phyloP scores from a whole-genome alignment of 2,329 filamentous ascomycete genomes.

The Grosmannia serpens region DNA sequence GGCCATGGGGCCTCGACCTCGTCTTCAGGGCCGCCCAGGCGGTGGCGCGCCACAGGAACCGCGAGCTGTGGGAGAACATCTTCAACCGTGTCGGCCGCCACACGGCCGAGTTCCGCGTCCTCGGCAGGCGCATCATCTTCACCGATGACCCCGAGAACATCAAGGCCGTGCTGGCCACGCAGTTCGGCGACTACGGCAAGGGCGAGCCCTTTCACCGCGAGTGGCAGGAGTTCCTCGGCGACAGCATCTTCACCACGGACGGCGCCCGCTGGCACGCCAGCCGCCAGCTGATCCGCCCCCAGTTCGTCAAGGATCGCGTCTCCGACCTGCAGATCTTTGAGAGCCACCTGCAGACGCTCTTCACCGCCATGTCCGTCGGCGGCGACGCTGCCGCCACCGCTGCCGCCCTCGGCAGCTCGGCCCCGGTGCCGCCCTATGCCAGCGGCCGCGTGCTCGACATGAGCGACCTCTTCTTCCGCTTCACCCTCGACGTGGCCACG shows the following conservation, averaged over 20 bases:
- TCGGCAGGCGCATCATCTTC: conserved; percentile 52
- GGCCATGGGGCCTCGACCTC: conserved; percentile 49
- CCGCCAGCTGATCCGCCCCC: conserved; percentile 71
- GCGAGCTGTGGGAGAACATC: conserved; percentile 47
- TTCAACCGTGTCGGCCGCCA: conserved; percentile 34
- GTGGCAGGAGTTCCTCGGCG: conserved; percentile 65
- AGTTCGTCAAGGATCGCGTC: conserved; percentile 77
- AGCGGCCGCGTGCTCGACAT: conserved; percentile 57
- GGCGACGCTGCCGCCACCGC: conserved; percentile 46
- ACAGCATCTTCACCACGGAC: conserved; percentile 73
- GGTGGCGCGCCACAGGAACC: conserved; percentile 40
- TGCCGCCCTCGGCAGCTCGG: conserved; percentile 43
- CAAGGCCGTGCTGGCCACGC: conserved; percentile 78
- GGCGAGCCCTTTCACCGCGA: conserved; percentile 62
- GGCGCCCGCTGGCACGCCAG: conserved; percentile 67
- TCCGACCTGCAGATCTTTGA: conserved; percentile 76
- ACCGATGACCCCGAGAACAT: conserved; percentile 83
- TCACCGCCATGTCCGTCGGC: conserved; percentile 52
- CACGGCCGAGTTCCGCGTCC: conserved; percentile 48
- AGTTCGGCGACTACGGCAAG: conserved; percentile 80
- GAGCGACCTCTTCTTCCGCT: conserved; percentile 69
- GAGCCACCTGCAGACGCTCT: conserved; percentile 61
- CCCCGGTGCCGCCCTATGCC: conserved; percentile 34
- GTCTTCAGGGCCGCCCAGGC: conserved; percentile 44
- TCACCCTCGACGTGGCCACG: conserved; percentile 74